A percentile compares a stretch with the other conserved stretches of the same genome.
phyloP scores from a whole-genome alignment of 1,284 basidiomycete genomes.

The Ceratobasidium sp. region DNA sequence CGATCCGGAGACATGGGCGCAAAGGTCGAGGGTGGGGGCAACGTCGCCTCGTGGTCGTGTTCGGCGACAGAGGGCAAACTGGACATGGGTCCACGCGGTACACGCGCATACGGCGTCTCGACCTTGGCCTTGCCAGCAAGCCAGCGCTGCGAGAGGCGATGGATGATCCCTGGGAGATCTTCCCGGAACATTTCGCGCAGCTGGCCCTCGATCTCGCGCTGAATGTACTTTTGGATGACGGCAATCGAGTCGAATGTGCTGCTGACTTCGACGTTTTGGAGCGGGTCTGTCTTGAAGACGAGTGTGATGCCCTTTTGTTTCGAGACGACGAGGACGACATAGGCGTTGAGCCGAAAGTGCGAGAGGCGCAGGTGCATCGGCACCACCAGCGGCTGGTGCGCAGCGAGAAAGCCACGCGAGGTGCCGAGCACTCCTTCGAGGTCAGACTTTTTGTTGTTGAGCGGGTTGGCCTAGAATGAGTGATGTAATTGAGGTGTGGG shows the following conservation, averaged over 20 bases:
- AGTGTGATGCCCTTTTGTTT: constrained; percentile 97
- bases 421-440: constrained; percentile 74
- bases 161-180: constrained; percentile 96
- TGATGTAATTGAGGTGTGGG: constrained; percentile 47
- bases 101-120: constrained; percentile 72
- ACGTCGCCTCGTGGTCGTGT: constrained; percentile 41
- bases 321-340: constrained; percentile 96
- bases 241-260: constrained; percentile 98
- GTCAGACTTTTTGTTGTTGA: constrained; percentile 87
- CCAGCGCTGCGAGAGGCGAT: constrained; percentile 95
- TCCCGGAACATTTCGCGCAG: constrained; percentile 98
- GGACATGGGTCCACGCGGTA: constrained; percentile 52
- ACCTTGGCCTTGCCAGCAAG: constrained; percentile 75
- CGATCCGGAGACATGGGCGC: constrained; percentile 41
- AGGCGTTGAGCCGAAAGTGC: constrained; percentile 90
- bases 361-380: constrained; percentile 99
- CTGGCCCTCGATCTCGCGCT: constrained; percentile 96
- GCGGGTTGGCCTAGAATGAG: constrained; percentile 81
- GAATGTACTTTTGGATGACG: constrained; percentile 96
- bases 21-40: constrained; percentile 42
- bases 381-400: constrained; percentile 91
- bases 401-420: constrained; percentile 84
- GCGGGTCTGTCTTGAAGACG: constrained; percentile 99
- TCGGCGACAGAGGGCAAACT: constrained; percentile 47
- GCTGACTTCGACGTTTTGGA: constrained; percentile 97